A percentile compares a stretch with the other conserved stretches of the same genome.
phyloP scores from a whole-genome alignment of 2,329 filamentous ascomycete species.

The Ceratocystiopsis minuta region DNA sequence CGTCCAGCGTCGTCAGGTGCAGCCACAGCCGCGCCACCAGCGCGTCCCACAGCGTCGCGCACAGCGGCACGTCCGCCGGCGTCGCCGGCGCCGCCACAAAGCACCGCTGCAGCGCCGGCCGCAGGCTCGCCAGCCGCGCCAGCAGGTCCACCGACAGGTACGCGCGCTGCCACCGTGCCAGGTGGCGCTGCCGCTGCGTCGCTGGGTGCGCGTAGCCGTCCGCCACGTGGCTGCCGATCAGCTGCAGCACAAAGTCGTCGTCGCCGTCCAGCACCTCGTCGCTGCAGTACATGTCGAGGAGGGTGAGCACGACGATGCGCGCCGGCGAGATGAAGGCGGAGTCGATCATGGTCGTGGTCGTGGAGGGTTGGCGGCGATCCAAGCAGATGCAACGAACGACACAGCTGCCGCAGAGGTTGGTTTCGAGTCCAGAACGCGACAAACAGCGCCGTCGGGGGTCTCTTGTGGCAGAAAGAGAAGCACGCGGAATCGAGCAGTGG shows the following conservation, averaged over 20 bases:
- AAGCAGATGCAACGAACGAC: no score
- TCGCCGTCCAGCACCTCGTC: constrained; percentile 28
- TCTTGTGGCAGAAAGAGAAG: no score
- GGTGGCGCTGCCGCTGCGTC: constrained; percentile 6
- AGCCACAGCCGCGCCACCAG: constrained; percentile 67
- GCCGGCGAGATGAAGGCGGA: constrained; percentile 8
- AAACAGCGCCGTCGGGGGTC: no score
- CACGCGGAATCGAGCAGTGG: no score
- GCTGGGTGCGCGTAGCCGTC: constrained; percentile 22
- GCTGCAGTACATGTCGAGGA: constrained; percentile 68
- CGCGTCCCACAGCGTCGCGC: constrained; percentile 51
- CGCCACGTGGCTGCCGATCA: constrained; percentile 26
- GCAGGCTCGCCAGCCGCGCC: constrained; percentile 13
- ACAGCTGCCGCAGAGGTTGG: no score
- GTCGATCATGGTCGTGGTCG: no score
- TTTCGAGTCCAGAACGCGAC: no score
- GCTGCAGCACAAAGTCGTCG: constrained; percentile 23
- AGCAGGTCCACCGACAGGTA: constrained; percentile 33
- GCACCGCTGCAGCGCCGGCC: constrained; percentile 6
- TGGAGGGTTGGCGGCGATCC: no score
- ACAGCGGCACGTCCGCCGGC: constrained; percentile 36
- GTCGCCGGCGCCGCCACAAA: not conserved
- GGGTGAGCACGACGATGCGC: constrained; percentile 63
- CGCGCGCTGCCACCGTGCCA: constrained; percentile 28
- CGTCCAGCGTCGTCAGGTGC: constrained; percentile 61